Evolutionary conservation across 2,329 filamentous ascomycete species (phyloP), one percentile per base, ranked within the genome.

Genomic region (Ophiostoma ips): DNA sequence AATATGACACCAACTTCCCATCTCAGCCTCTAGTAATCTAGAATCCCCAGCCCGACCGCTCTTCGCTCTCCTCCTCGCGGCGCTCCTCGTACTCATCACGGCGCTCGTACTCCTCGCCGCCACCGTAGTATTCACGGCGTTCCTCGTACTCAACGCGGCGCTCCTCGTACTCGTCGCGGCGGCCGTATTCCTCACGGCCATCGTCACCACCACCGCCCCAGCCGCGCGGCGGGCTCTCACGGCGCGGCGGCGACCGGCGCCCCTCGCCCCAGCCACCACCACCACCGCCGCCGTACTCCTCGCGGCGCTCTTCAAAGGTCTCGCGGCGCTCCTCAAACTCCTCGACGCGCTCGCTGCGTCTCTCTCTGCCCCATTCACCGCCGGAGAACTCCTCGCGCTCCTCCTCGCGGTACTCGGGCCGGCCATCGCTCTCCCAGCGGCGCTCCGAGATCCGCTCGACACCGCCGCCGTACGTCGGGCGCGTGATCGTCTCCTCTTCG

Each of bases 371-470:
- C 9, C 43, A 36, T n/a, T 18, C 16, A 10, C 41, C 33, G 13
- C 33, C 16, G 5, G 24, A 28, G 8, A 28, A 16, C 58, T 50
- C 53, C 63, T 59, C 60, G 55, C 34, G 56, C 4, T 43, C 38
- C 34, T 50, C 48, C 21, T 47, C 47, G 28, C 21, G 49, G 3
- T 48, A 50, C 28, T 49, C 48, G 5, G 50, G 55, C 12, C 46
- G 37, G 21, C 60, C 57, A 38, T 58, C 56, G 7, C 58, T 58
- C 18, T 62, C 57, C 49, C 75, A 71, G 18, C 65, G 69, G 30
- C 70, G 68, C 63, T 82, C 76, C 34, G 73, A 76, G 36, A 69
- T 74, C 55, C 77, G 68, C 58, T 81, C 73, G 54, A 77, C 81
- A 6, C 76, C 21, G 40, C 76, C 74, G 3, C 71, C 72, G 48